These are phyloP conservation scores for Aspergillus uvarum DNA, from an alignment of 2,329 filamentous ascomycete genomes.

Conservation along the genomic window DNA sequence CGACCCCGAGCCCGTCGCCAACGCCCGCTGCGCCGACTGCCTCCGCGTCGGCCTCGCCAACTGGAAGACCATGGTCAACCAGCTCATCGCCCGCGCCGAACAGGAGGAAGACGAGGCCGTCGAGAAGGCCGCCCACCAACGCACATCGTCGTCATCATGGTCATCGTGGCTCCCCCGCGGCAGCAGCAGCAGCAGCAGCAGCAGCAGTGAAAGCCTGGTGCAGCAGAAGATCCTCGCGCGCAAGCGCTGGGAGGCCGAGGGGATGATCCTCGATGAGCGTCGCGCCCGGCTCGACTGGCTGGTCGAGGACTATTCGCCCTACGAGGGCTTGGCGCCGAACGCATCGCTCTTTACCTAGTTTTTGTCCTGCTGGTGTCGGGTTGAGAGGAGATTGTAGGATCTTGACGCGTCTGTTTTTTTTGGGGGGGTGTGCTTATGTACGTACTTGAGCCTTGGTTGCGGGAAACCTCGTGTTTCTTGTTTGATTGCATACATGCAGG, in stretches of 20 bases:
- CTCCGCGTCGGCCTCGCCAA: constrained; percentile 73
- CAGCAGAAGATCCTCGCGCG: constrained; percentile 31
- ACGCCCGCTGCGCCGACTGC: constrained; percentile 71
- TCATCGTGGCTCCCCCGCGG: constrained; percentile 13
- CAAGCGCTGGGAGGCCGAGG: constrained; percentile 43
- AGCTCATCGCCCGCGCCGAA: constrained; percentile 52
- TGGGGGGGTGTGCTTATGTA: not conserved
- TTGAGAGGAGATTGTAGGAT: not conserved
- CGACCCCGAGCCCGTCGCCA: constrained; percentile 39
- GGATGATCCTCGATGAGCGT: constrained; percentile 39
- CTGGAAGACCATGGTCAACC: constrained; percentile 77
- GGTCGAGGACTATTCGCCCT: constrained; percentile 31
- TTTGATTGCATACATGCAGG: not conserved
- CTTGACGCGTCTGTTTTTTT: not conserved
- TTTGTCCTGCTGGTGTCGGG: not conserved
- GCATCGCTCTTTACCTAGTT: constrained; percentile 28
- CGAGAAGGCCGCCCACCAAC: constrained; percentile 26
- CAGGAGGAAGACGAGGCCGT: constrained; percentile 37
- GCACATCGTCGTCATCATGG: constrained; percentile 22
- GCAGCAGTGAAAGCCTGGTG: constrained; percentile 8
- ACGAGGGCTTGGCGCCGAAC: constrained; percentile 30
- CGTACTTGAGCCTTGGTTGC: not conserved
- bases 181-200: constrained; percentile 23
- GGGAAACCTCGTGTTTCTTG: not conserved
- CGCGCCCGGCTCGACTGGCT: constrained; percentile 30